phyloP scores from a whole-genome alignment of 345 rosid genomes.

The Anastatica hierochuntica region DNA sequence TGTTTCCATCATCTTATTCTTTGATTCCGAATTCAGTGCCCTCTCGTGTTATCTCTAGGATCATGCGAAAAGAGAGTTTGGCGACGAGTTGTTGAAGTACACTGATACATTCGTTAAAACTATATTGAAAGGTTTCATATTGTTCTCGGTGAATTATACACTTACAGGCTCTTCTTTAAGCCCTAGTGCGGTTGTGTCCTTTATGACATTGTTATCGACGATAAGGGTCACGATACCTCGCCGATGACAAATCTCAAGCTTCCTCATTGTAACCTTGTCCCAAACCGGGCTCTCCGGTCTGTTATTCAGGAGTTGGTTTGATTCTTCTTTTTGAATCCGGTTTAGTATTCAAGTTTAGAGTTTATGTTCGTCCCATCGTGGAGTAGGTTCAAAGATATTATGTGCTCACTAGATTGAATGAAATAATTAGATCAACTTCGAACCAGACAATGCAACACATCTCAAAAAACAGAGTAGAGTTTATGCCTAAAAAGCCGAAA shows the following conservation, averaged over 20 bases:
- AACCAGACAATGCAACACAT: too few relatives aligned
- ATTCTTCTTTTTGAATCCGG: too few relatives aligned
- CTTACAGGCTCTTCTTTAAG: too few relatives aligned
- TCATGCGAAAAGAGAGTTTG: constrained; percentile 47
- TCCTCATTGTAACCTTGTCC: constrained; percentile 34
- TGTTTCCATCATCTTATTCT: not conserved
- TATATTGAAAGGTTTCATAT: constrained; percentile 52
- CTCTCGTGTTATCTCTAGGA: constrained; percentile 26
- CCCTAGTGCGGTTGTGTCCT: constrained; percentile 87
- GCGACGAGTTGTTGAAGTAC: constrained; percentile 52
- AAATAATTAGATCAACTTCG: too few relatives aligned
- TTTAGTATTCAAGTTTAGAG: too few relatives aligned
- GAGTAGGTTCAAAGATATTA: too few relatives aligned
- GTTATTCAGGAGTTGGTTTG: constrained; percentile 44
- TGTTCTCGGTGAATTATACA: constrained; percentile 38
- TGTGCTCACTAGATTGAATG: too few relatives aligned
- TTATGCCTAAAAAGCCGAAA: too few relatives aligned
- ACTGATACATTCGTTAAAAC: constrained; percentile 39
- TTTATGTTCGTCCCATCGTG: too few relatives aligned
- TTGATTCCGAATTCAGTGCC: not conserved
- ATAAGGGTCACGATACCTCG: constrained; percentile 38
- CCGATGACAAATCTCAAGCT: constrained; percentile 45
- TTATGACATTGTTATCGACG: too few relatives aligned
- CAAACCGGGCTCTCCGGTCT: constrained; percentile 52
- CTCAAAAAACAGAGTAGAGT: too few relatives aligned